phyloP scores from a whole-genome alignment of 2,329 filamentous ascomycete genomes.

The Apiospora koreana region DNA sequence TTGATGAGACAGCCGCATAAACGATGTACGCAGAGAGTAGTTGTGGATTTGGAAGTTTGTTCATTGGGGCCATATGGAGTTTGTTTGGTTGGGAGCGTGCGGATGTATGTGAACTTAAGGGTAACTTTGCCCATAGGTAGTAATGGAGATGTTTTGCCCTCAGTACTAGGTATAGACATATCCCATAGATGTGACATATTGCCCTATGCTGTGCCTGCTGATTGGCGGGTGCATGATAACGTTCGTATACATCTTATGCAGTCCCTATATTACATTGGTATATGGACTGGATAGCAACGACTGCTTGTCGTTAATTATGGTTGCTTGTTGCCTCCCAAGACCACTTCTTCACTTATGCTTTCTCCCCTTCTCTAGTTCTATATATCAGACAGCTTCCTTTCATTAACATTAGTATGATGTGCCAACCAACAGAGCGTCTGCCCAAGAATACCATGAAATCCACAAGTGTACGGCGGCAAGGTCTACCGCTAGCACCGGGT shows the following conservation, averaged over 20 bases:
- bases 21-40: not conserved
- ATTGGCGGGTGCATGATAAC: not conserved
- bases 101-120: not conserved
- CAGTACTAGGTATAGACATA: too few relatives aligned
- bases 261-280: too few relatives aligned
- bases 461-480: too few relatives aligned
- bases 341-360: not conserved
- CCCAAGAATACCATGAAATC: too few relatives aligned
- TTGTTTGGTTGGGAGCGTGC: not conserved
- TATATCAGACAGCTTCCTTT: too few relatives aligned
- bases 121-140: not conserved
- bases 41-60: not conserved
- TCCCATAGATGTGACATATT: too few relatives aligned
- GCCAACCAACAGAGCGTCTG: too few relatives aligned
- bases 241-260: too few relatives aligned
- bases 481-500: too few relatives aligned
- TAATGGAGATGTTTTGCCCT: not conserved
- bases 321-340: not conserved
- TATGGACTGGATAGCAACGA: not conserved
- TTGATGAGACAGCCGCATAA: not conserved
- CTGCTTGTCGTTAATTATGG: too few relatives aligned
- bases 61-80: not conserved
- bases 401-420: too few relatives aligned
- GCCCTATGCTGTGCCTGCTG: not conserved
- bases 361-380: not conserved